Evolutionary conservation across 2,329 filamentous ascomycete genomes (phyloP), one percentile per base, ranked within the genome.

Genomic region (Xylariaceae sp.): DNA sequence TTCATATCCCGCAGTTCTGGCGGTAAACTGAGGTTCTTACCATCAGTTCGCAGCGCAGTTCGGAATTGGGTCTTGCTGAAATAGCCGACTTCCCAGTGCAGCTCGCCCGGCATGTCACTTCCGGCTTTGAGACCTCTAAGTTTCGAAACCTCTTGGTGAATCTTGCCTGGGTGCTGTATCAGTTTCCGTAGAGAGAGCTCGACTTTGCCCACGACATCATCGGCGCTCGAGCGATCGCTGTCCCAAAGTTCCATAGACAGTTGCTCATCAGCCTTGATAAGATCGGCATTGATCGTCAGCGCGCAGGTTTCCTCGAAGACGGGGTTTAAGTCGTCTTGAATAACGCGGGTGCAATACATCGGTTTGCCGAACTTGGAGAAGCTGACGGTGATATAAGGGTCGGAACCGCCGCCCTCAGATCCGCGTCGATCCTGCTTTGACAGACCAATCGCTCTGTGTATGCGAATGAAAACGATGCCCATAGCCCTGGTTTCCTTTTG

Each of bases 321-420:
- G 0, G 94, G 94, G 69, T 97, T 96, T 57, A 96, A 81, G 66
- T 97, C 89, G 70, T 97, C 93, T 55, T 93, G 91, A 64, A 97
- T 97, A 55, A 97, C 92, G 52, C 94, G 87, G 1, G 94, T 97
- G 74, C 92, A 97, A 75, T 96, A 97, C 84, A 96, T 95, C 1
- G 93, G 93, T 76, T 99, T 99, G 58, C 89, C 90, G 67, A 97
- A 97, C 73, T 97, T 97, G 69, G 90, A 95, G 78, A 95, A 97
- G 47, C 89, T 88, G 42, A 97, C 82, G 37, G 93, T 97, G 71
- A 97, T 95, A 73, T 97, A 97, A 0, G 93, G 92, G 67, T 99
- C 94, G 54, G 90, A 95, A 50, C 93, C 93, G 39, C 94, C 93
- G 15, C 91, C 89, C 55, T 88, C 82, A 68, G 87, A 92, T 47